These are phyloP conservation scores for Bipolaris zeicola DNA, from an alignment of 2,329 filamentous ascomycete genomes.

Conservation along the genomic window DNA sequence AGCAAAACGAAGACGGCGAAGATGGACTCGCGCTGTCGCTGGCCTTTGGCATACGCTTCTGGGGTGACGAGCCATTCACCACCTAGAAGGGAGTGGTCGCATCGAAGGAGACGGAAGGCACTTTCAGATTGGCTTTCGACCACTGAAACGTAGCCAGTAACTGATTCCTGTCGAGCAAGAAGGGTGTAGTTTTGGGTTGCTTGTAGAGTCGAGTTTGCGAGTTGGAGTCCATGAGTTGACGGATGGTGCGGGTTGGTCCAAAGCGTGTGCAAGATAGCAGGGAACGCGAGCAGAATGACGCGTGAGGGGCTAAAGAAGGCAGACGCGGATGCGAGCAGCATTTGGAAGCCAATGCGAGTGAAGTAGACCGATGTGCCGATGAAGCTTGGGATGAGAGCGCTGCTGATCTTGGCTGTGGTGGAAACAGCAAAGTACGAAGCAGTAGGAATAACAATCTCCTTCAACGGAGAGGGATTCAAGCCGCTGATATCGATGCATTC, in stretches of 20 bases:
- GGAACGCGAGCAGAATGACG: conserved; percentile 68
- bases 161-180: conserved; percentile 80
- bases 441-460: conserved; percentile 69
- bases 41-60: conserved; percentile 46
- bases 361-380: conserved; percentile 68
- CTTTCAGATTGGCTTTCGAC: conserved; percentile 70
- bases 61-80: conserved; percentile 80
- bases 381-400: conserved; percentile 51
- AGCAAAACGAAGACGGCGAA: conserved; percentile 97
- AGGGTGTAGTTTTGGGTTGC: conserved; percentile 71
- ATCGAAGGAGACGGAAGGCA: conserved; percentile 82
- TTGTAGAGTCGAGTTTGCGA: conserved; percentile 69
- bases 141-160: conserved; percentile 92
- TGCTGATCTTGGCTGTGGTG: conserved; percentile 50
- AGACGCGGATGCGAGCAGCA: conserved; percentile 69
- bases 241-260: conserved; percentile 76
- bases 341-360: conserved; percentile 73
- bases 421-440: conserved; percentile 70
- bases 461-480: conserved; percentile 62
- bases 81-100: conserved; percentile 91
- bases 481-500: conserved; percentile 64
- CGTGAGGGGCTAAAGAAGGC: conserved; percentile 71
- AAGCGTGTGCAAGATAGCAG: conserved; percentile 73
- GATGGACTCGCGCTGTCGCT: conserved; percentile 77
- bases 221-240: conserved; percentile 62